Conservation (phyloP, 2,329 filamentous ascomycete species). For the Aspergillus hortae region DNA sequence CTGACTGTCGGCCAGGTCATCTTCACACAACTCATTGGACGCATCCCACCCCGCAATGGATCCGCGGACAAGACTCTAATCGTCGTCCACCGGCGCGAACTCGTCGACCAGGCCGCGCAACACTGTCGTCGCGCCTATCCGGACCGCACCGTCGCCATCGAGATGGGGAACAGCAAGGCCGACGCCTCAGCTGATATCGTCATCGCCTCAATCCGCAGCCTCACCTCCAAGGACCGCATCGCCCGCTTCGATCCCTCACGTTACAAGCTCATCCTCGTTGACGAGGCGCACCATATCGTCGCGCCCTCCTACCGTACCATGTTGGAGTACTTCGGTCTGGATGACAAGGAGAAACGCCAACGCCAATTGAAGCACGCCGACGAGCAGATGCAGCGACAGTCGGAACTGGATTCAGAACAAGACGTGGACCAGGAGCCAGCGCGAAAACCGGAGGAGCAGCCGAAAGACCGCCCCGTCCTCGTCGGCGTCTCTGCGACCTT, state of each 20-base stretch:
- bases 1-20: constrained; percentile 61
- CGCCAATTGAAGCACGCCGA: too few species aligned
- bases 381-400: too few species aligned
- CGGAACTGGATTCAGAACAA: too few species aligned
- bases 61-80: constrained; percentile 76
- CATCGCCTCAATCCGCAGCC: constrained; percentile 82
- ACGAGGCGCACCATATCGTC: constrained; percentile 96
- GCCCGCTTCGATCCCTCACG: constrained; percentile 71
- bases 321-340: constrained; percentile 74
- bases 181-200: constrained; percentile 86
- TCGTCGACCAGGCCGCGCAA: constrained; percentile 87
- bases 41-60: constrained; percentile 57
- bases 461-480: constrained; percentile 56
- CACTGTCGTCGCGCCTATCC: constrained; percentile 84
- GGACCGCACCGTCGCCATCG: constrained; percentile 75
- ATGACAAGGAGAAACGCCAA: constrained; percentile 39
- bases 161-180: constrained; percentile 78
- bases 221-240: constrained; percentile 73
- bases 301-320: constrained; percentile 72
- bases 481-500: constrained; percentile 86
- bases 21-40: constrained; percentile 90
- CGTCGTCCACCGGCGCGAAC: constrained; percentile 84
- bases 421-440: too few species aligned
- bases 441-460: not conserved
- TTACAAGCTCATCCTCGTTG: constrained; percentile 90